Conservation (phyloP, 371 early-diverging fungal genomes). For the Syncephalastrum monosporum region DNA sequence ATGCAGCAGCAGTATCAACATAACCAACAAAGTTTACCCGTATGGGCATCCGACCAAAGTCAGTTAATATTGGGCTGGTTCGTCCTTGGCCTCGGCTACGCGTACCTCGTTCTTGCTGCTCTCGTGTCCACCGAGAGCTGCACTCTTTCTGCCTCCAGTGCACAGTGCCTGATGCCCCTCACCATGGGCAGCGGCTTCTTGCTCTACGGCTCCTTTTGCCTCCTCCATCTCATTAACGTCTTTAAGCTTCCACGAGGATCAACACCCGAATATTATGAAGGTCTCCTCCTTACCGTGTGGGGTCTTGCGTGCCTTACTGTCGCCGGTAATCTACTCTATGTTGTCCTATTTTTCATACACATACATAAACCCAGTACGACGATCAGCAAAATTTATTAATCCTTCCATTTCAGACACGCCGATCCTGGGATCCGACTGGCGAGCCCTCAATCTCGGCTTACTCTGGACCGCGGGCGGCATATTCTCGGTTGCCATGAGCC, state of each 20-base stretch:
- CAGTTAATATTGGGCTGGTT: slow-evolving; percentile 37
- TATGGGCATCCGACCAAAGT: slow-evolving; percentile 17
- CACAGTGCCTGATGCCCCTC: slow-evolving; percentile 32
- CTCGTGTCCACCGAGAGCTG: slow-evolving; percentile 33
- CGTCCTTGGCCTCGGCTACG: slow-evolving; percentile 20
- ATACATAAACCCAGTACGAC: too few species aligned
- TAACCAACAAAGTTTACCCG: slow-evolving; percentile 6
- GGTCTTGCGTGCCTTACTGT: slow-evolving; percentile 21
- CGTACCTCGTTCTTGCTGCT: slow-evolving; percentile 26
- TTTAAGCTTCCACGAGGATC: slow-evolving; percentile 36
- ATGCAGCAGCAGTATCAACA: slow-evolving; percentile 2
- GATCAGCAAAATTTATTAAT: neutral
- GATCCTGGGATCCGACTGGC: slow-evolving; percentile 22
- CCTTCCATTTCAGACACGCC: slow-evolving; percentile 13
- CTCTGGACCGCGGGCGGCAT: slow-evolving; percentile 30
- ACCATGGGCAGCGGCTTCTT: slow-evolving; percentile 45
- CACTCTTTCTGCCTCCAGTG: slow-evolving; percentile 3
- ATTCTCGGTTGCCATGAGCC: slow-evolving; percentile 21
- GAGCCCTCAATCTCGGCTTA: slow-evolving; percentile 23
- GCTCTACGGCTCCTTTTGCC: slow-evolving; percentile 28
- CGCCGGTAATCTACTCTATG: slow-evolving; percentile 15
- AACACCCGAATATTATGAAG: slow-evolving; percentile 48
- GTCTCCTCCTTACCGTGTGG: slow-evolving; percentile 37
- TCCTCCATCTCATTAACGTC: slow-evolving; percentile 37
- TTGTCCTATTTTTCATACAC: too few species aligned